Evolutionary conservation across 2,329 filamentous ascomycete species (phyloP), one percentile per base, ranked within the genome.

Genomic region (Endoconidiophora laricicola): DNA sequence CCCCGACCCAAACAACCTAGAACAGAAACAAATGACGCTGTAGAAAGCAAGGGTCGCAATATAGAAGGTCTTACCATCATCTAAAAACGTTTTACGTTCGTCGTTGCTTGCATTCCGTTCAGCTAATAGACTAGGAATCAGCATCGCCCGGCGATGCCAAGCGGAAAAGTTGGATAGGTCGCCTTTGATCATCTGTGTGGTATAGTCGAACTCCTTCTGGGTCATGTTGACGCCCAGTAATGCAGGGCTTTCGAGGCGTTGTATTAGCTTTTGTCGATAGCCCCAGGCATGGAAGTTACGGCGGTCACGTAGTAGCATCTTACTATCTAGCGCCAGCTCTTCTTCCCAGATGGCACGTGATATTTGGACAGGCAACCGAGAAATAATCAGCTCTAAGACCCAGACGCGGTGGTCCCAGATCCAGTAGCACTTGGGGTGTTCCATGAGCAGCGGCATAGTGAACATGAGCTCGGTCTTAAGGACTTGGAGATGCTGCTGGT

Each of bases 361-460:
- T 14, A 68, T 60, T 0, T 67, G 52, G 1, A 65, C 55, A 2
- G 78, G 73, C 7, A 94, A 69, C 16, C 79, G 69, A 10, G 70
- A 62, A 44, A 82, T 83, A 33, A 80, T 79, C 62, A 86, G 76
- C 49, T 81, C 69, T 12, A 98, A 70, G 2, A 90, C 69, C 88
- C 91, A 98, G 43, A 82, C 66, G 24, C 91, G 81, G 65, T 95
- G 90, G 58, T 94, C 94, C 91, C 91, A 98, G 60, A 98, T 90
- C 90, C 91, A 96, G 68, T 98, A 98, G 71, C 91, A 96, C 64
- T 98, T 98, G 5, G 91, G 91, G 56, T 79, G 90, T 56, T 86
- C 78, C 56, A 85, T 74, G 46, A 98, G 74, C 18, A 98, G 73
- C 0, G 86, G 85, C 39, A 95, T 76, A 33, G 90, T 80, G 60